phyloP scores from a whole-genome alignment of 75 land plant species.

The Pinus tabuliformis region DNA sequence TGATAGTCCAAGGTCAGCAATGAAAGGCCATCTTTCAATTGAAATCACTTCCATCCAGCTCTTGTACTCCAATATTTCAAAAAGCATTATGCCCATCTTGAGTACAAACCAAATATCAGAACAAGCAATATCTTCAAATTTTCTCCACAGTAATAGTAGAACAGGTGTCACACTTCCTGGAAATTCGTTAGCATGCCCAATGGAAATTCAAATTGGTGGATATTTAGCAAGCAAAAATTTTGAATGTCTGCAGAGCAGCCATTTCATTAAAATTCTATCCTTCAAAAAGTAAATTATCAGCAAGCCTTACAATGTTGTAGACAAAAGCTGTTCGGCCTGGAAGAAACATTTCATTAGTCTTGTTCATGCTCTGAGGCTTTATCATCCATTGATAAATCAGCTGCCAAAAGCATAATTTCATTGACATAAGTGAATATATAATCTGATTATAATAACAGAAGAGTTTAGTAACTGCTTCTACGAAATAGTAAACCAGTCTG shows the following conservation, averaged over 20 bases:
- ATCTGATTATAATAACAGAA: neutral
- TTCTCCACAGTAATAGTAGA: neutral
- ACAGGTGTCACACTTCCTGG: conserved; percentile 3
- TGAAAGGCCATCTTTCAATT: neutral
- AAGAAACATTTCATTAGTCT: conserved; percentile 95
- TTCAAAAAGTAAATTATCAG: neutral
- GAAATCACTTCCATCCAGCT: neutral
- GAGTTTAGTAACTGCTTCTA: neutral
- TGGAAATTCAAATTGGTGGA: neutral
- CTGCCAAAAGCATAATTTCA: conserved; percentile 39
- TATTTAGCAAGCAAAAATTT: neutral
- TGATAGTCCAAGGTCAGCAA: neutral
- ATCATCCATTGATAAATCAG: conserved; percentile 88
- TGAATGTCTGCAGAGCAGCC: neutral
- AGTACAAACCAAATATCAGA: neutral
- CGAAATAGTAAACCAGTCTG: neutral
- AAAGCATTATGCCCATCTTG: neutral
- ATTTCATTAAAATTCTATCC: neutral
- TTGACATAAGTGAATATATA: neutral
- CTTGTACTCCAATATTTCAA: neutral
- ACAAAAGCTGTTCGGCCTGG: conserved; percentile 94
- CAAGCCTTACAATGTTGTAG: conserved; percentile 69
- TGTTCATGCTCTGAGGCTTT: conserved; percentile 82
- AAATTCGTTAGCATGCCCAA: neutral
- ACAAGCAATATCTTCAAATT: neutral